Base-by-base conservation (phyloP, 257 asterid species). In the Haberlea rhodopensis region DNA sequence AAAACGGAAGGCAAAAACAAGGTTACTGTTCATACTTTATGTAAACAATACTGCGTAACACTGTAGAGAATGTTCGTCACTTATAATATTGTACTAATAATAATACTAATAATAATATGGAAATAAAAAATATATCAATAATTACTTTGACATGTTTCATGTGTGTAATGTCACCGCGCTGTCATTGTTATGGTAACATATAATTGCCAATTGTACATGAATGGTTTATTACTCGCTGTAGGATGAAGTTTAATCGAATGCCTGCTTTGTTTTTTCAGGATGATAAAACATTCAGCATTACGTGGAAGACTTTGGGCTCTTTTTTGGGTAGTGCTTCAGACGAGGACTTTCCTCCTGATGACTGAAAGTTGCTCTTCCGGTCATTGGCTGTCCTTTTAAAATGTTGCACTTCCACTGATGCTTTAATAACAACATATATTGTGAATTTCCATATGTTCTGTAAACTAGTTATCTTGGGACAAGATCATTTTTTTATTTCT, bases 321-420 rank as follows among this genome's bases (percentile, higher is more conserved):
- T 84, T 94, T 76, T 84, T 90, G 78, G 97, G 91, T 70, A 70
- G 79, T 69, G 95, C 94, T 66, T 90, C 96, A 37, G 97, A 90
- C 63, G 99, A 90, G 67, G 99, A 87, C 80, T 87, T 90, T 79
- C 96, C 91, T 10, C 79, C 71, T 29, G 90, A 87, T 53, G 87
- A 84, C 62, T 82, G 80, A 78, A 68, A 48, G 64, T 54, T 31
- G 63, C 23, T 22, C 9, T 24, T 55, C 53, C 43, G 9, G 23
- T 22, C 24, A 31, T 5, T 21, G 15, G 27, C 31, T 13, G 70
- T 56, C 52, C 18, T 57, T 46, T 53, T 29, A 15, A n/a, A 22
- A 29, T 70, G 51, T 11, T 9, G 52, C 11, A 25, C 61, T 60
- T 69, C 55, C 32, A 65, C 37, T 48, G 22, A 31, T 23, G 55